Evolutionary conservation across 1,284 basidiomycete genomes (phyloP), one percentile per base, ranked within the genome.

Genomic region (Trichosporon sp.): DNA sequence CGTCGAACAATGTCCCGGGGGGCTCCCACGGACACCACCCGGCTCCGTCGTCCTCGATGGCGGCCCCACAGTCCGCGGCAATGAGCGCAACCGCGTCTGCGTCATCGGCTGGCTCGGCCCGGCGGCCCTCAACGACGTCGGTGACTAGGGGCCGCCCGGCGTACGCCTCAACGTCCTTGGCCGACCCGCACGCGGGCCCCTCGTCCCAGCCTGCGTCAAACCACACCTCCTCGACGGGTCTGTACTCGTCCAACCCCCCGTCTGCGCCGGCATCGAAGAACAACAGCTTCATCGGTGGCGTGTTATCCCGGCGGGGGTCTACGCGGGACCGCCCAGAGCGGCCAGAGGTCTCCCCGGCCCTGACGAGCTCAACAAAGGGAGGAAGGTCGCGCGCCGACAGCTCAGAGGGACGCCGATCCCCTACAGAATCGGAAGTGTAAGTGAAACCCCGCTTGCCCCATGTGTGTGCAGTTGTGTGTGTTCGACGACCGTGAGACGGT

Each of bases 361-460:
- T 23, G 42, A 62, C 53, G 6, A 23, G 32, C 29, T 63, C 62
- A 53, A 60, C 62, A 56, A 60, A 7, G 4, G 27, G 56, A 31
- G 56, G 56, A 60, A 63, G 66, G 62, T 62, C 66, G 51, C 51
- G 32, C 34, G 62, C 13, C 38, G 31, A 51, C 64, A 68, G 38
- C n/a, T 68, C 67, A 12, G 67, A 65, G 0, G 29, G 42, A 32
- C 56, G 64, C 1, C 63, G 64, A 51, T 60, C 67, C 6, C 53
- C 65, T 13, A 65, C 64, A 13, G 72, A 70, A 25, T 51, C 23
- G 6, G 77, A 81, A 71, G 77, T 80, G 77, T 80, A 62, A 70
- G 78, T 78, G 11, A 25, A 15, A 23, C n/a, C 23, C n/a, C 29
- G 21, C 32, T 42, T 13, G 42, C 18, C 47, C 47, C 21, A 9